Conservation (phyloP, 2,329 filamentous ascomycete species). For the Sphaceloma murrayae region DNA sequence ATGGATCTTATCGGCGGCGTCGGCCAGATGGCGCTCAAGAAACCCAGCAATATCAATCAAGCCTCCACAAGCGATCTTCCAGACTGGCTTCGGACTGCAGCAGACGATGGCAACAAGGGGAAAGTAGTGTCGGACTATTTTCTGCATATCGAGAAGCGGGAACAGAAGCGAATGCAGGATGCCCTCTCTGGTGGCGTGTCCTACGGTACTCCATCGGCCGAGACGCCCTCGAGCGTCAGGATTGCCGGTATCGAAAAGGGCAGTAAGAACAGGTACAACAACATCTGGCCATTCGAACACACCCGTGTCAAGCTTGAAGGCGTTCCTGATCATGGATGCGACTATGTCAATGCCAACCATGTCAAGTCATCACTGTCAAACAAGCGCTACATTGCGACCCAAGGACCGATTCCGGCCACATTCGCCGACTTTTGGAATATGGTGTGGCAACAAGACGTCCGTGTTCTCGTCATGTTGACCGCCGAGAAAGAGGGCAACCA, state of each 20-base stretch:
- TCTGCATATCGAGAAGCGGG: conserved; percentile 68
- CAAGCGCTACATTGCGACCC: conserved; percentile 90
- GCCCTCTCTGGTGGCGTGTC: conserved; percentile 55
- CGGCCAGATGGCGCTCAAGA: conserved; percentile 60
- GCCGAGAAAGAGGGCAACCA: conserved; percentile 89
- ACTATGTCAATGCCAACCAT: conserved; percentile 93
- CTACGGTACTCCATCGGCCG: conserved; percentile 39
- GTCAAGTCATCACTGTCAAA: conserved; percentile 70
- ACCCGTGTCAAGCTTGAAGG: conserved; percentile 71
- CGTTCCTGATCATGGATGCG: conserved; percentile 59
- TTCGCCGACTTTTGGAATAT: conserved; percentile 98
- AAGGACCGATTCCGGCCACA: conserved; percentile 84
- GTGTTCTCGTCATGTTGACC: conserved; percentile 92
- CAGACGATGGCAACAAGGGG: conserved; percentile 59
- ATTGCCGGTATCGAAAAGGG: conserved; percentile 92
- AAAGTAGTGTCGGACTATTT: conserved; percentile 76
- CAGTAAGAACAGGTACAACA: conserved; percentile 92
- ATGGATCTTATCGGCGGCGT: conserved; percentile 91
- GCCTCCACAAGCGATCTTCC: conserved; percentile 41
- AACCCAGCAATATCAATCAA: too few species aligned
- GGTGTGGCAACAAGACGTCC: conserved; percentile 91
- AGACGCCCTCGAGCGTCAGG: conserved; percentile 42
- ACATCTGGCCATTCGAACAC: conserved; percentile 94
- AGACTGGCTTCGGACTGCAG: conserved; percentile 64
- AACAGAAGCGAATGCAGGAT: conserved; percentile 87